A percentile compares a stretch with the other conserved stretches of the same genome.
These are phyloP conservation scores for Phaeosphaeria sp. DNA, from an alignment of 2,329 filamentous ascomycete genomes.

Conservation along the genomic window DNA sequence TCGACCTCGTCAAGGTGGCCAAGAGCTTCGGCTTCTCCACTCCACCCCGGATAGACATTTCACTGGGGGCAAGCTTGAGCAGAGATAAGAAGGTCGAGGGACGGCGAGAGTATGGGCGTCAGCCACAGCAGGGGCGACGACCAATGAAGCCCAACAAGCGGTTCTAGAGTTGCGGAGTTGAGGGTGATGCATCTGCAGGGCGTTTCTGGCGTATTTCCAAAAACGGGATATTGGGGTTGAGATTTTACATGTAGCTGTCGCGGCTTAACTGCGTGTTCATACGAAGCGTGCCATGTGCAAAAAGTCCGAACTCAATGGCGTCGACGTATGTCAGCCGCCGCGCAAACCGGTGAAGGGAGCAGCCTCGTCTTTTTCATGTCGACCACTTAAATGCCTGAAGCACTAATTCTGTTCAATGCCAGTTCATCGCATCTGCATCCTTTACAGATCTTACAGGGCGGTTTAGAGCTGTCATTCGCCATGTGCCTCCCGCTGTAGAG, in stretches of 20 bases:
- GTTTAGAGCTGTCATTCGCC: conserved; percentile 16
- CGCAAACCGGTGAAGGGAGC: conserved; percentile 16
- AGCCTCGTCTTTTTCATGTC: background rate
- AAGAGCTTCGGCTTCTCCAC: conserved; percentile 82
- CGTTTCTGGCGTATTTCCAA: conserved; percentile 16
- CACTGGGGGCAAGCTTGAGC: conserved; percentile 77
- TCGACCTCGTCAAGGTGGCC: conserved; percentile 83
- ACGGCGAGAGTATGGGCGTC: conserved; percentile 77
- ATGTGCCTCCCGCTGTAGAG: conserved; percentile 1
- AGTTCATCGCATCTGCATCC: conserved; percentile 21
- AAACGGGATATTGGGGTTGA: conserved; percentile 3
- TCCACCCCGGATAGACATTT: conserved; percentile 80
- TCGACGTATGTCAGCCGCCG: conserved; percentile 2
- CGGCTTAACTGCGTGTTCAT: background rate
- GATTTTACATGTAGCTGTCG: background rate
- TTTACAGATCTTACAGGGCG: conserved; percentile 1
- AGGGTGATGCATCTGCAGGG: conserved; percentile 14
- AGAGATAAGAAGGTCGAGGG: conserved; percentile 71
- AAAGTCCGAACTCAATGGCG: background rate
- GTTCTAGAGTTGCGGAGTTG: conserved; percentile 14
- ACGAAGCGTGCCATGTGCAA: background rate
- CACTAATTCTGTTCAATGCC: conserved; percentile 14
- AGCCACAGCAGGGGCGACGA: conserved; percentile 68
- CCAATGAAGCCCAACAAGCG: conserved; percentile 57
- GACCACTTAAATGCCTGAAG: conserved; percentile 7